Percentiles rank a stretch among this genome's conserved stretches.
These are phyloP conservation scores for Madurella fahalii DNA, from an alignment of 2,329 filamentous ascomycete genomes.

Conservation along the genomic window DNA sequence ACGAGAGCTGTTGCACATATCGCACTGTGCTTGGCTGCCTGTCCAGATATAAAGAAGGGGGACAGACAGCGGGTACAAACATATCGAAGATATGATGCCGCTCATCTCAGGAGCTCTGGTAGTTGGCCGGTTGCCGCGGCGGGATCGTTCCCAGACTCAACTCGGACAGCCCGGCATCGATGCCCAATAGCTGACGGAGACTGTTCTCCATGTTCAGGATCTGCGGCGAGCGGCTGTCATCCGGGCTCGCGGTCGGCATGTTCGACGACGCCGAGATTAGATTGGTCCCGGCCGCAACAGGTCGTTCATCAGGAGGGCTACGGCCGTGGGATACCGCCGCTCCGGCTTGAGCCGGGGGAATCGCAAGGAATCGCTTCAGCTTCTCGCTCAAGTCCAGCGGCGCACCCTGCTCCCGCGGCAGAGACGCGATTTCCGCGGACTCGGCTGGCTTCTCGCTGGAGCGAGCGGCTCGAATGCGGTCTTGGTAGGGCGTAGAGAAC, in stretches of 20 bases:
- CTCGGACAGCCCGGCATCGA: constrained; percentile 18
- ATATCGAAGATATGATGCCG: not conserved
- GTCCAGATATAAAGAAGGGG: not conserved
- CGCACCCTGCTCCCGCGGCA: constrained; percentile 21
- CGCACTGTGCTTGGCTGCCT: not conserved
- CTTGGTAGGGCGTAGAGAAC: constrained; percentile 63
- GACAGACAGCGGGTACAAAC: not conserved
- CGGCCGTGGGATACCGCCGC: not conserved
- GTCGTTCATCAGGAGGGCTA: not conserved
- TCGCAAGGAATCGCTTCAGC: constrained; percentile 51
- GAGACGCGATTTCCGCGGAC: constrained; percentile 8
- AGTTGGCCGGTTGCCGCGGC: constrained; percentile 9
- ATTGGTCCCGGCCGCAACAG: not conserved
- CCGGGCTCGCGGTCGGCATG: constrained; percentile 17
- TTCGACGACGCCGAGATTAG: not conserved
- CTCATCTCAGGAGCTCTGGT: constrained; percentile 15
- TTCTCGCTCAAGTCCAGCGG: constrained; percentile 42
- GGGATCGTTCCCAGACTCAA: not conserved
- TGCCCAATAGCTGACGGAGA: constrained; percentile 50
- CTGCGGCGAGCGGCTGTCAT: constrained; percentile 31
- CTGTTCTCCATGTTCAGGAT: constrained; percentile 50
- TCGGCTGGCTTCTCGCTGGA: constrained; percentile 28
- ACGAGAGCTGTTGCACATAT: not conserved
- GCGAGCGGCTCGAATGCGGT: constrained; percentile 56
- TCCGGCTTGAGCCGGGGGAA: constrained; percentile 5